These are phyloP conservation scores for Fallopia convolvulus DNA, from an alignment of 148 eudicot genomes.

Conservation along the genomic window DNA sequence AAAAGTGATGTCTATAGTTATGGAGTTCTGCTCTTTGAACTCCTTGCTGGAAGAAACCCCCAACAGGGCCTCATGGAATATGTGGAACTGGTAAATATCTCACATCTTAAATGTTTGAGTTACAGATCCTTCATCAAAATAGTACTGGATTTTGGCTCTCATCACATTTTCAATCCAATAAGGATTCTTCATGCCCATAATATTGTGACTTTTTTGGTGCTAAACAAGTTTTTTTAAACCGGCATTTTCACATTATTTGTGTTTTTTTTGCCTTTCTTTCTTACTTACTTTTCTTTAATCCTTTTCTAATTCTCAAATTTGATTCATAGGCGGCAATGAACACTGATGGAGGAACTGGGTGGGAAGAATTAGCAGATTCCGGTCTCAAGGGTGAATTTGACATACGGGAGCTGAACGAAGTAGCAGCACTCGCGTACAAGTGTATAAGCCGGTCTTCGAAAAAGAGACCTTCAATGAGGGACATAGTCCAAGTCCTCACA, in stretches of 20 bases:
- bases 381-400: constrained; percentile 68
- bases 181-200: not conserved
- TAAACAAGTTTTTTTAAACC: not conserved
- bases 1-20: constrained; percentile 94
- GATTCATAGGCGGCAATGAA: constrained; percentile 74
- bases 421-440: constrained; percentile 78
- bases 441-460: constrained; percentile 54
- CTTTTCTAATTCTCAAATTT: not conserved
- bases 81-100: constrained; percentile 60
- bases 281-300: too few relatives aligned
- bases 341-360: constrained; percentile 75
- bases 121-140: not conserved
- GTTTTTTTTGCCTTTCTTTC: too few relatives aligned
- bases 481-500: constrained; percentile 74
- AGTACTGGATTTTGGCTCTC: not conserved
- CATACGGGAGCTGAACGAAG: constrained; percentile 57
- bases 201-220: not conserved
- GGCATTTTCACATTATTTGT: not conserved
- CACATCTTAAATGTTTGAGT: not conserved
- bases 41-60: constrained; percentile 85
- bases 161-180: not conserved
- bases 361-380: constrained; percentile 88
- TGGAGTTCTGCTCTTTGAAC: constrained; percentile 91
- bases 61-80: constrained; percentile 90
- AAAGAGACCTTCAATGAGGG: constrained; percentile 86